Base-by-base conservation (phyloP, 192 early-diverging fungal genomes). In the Allomyces macrogynus region DNA sequence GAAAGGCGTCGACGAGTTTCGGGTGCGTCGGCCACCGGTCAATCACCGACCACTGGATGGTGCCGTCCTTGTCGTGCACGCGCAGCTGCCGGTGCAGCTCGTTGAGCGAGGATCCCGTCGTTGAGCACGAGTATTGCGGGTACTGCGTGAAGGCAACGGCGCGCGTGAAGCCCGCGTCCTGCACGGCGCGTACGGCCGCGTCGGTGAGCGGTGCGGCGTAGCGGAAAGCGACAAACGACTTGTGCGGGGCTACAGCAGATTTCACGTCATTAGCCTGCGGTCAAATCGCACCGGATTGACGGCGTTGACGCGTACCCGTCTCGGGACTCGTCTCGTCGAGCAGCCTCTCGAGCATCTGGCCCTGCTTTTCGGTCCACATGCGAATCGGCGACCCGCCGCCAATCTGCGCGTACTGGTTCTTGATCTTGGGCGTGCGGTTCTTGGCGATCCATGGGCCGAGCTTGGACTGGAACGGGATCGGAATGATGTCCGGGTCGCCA, bases 91-190 rank as follows among this genome's bases (percentile, higher is more conserved):
- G 78, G 64, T 81, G 86, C 10, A 97, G 78, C 75, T 95, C 89
- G 70, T 95, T 97, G 65, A 97, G 74, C 67, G 87, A 90, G 70
- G 84, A 86, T 60, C 94, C 94, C 0, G 92, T 95, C 22, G 92
- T 95, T 10, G 90, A 90, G 68, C 92, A 91, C 20, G 89, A 91
- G 74, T 91, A 95, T 76, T 97, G 94, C 61, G 92, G 94, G 71
- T 97, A 97, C 72, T 95, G 86, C 3, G 87, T 86, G 62, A 97
- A 90, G 16, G 91, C 94, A 24, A 97, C 78, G 5, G 88, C 94
- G 18, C 87, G 82, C 62, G 81, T 74, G 2, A 95, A 82, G 8
- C 88, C 87, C 73, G 95, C 92, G 23, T 71, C 63, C 43, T 89
- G 79, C 85, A 97, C 92, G 61, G 79, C 72, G 23, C 76, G 63